Evolutionary conservation across 306 rosid genomes (phyloP).

Genomic region (Cicer cuneatum): DNA sequence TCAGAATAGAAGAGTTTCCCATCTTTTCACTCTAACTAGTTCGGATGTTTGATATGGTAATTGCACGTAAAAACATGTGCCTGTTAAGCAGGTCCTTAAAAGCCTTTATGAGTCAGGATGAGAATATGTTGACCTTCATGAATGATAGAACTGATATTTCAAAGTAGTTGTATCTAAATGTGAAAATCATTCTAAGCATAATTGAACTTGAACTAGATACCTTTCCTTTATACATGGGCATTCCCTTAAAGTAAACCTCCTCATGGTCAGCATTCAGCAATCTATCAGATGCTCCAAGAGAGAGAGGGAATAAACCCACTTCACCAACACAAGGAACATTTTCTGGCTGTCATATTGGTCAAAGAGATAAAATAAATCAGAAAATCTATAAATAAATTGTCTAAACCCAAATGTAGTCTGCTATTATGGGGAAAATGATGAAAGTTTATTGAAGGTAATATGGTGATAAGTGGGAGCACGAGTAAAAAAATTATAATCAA

Average conservation of each 20-base stretch:
- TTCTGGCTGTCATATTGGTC: slow-evolving; percentile 62
- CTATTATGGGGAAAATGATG: slow-evolving; percentile 17
- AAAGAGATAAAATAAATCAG: slow-evolving; percentile 43
- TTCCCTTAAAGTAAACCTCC: slow-evolving; percentile 78
- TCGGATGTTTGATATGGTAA: neutral
- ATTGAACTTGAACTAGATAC: slow-evolving; percentile 47
- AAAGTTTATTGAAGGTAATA: slow-evolving; percentile 12
- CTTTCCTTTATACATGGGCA: slow-evolving; percentile 78
- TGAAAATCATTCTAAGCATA: slow-evolving; percentile 26
- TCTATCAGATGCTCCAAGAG: slow-evolving; percentile 73
- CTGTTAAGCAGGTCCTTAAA: slow-evolving; percentile 7
- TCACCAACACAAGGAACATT: slow-evolving; percentile 80
- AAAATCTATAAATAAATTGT: slow-evolving; percentile 2
- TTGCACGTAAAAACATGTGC: slow-evolving; percentile 10
- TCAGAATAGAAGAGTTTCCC: neutral
- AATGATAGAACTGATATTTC: slow-evolving; percentile 27
- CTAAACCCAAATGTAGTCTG: slow-evolving; percentile 3
- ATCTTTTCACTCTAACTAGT: neutral
- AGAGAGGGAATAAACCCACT: slow-evolving; percentile 66
- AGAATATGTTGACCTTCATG: slow-evolving; percentile 10
- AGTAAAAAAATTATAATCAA: slow-evolving; percentile 24
- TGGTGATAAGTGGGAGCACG: neutral
- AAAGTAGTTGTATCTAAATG: slow-evolving; percentile 16
- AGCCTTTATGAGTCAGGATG: neutral
- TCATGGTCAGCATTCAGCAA: slow-evolving; percentile 80